These are phyloP conservation scores for Penicillium ucsense DNA, from an alignment of 495 filamentous ascomycete genomes.

Conservation along the genomic window DNA sequence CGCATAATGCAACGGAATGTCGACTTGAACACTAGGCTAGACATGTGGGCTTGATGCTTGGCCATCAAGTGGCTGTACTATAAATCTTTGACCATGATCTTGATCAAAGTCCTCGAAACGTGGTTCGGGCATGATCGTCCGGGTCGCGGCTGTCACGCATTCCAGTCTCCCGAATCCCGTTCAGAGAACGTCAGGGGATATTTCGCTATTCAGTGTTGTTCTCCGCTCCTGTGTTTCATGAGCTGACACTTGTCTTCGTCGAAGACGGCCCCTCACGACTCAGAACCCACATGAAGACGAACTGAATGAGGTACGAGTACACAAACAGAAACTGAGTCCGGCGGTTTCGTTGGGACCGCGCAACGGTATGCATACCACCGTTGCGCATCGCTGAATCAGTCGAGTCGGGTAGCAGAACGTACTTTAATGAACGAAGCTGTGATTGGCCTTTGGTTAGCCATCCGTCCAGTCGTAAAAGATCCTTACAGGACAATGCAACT, in stretches of 20 bases:
- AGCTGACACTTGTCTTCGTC: constrained; percentile 14
- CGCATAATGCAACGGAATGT: no score
- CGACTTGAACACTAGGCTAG: no score
- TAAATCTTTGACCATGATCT: no score
- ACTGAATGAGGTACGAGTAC: constrained; percentile 89
- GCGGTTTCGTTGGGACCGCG: constrained; percentile 74
- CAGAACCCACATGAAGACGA: constrained; percentile 91
- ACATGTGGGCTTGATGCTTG: no score
- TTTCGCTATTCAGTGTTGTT: no score
- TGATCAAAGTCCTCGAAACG: no score
- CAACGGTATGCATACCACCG: constrained; percentile 64
- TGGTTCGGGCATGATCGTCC: no score
- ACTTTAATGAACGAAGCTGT: constrained; percentile 90
- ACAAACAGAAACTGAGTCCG: constrained; percentile 92
- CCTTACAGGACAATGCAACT: constrained; percentile 12
- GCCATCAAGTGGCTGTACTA: no score
- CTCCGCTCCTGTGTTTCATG: constrained; percentile 11
- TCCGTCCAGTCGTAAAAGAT: no score
- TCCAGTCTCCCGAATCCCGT: no score
- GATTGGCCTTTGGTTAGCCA: constrained; percentile 10
- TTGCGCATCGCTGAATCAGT: constrained; percentile 52
- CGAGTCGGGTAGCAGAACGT: constrained; percentile 86
- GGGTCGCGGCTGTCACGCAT: no score
- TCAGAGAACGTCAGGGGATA: no score
- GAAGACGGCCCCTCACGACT: constrained; percentile 43